These are phyloP conservation scores for button mushroom (Agaricus bisporus) DNA, from an alignment of 768 basidiomycete genomes.

Conservation along the genomic window DNA sequence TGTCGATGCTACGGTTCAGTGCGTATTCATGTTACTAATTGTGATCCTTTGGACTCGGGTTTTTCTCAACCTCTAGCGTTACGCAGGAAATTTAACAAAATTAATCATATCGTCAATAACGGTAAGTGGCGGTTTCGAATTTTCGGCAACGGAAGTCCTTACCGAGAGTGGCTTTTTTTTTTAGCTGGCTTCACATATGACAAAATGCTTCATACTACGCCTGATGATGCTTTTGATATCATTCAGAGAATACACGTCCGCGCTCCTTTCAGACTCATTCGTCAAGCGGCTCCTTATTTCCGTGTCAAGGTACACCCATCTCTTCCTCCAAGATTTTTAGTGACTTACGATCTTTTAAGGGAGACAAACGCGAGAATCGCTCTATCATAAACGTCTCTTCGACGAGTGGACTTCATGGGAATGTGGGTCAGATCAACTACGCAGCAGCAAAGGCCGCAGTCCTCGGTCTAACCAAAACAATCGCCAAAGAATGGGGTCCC, in stretches of 20 bases:
- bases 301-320: slow-evolving; percentile 53
- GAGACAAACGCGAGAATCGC: slow-evolving; percentile 55
- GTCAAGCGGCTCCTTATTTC: slow-evolving; percentile 82
- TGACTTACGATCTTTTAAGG: slow-evolving; percentile 25
- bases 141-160: background rate
- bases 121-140: slow-evolving; percentile 27
- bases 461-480: slow-evolving; percentile 76
- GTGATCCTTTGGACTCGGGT: background rate
- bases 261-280: slow-evolving; percentile 79
- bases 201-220: slow-evolving; percentile 85
- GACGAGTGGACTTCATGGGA: slow-evolving; percentile 78
- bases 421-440: slow-evolving; percentile 82
- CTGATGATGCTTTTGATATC: slow-evolving; percentile 76
- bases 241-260: slow-evolving; percentile 83
- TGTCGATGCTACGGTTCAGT: slow-evolving; percentile 72
- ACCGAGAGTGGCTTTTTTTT: background rate
- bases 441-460: slow-evolving; percentile 77
- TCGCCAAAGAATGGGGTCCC: slow-evolving; percentile 82
- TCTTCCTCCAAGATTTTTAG: slow-evolving; percentile 10
- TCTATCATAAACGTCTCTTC: slow-evolving; percentile 82
- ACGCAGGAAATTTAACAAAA: slow-evolving; percentile 68
- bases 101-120: slow-evolving; percentile 86
- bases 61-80: background rate
- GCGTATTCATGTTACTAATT: slow-evolving; percentile 22
- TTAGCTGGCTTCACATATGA: slow-evolving; percentile 74